phyloP scores from a whole-genome alignment of 2,329 filamentous ascomycete genomes.

The Ophiocordyceps camponoti-leonardi region DNA sequence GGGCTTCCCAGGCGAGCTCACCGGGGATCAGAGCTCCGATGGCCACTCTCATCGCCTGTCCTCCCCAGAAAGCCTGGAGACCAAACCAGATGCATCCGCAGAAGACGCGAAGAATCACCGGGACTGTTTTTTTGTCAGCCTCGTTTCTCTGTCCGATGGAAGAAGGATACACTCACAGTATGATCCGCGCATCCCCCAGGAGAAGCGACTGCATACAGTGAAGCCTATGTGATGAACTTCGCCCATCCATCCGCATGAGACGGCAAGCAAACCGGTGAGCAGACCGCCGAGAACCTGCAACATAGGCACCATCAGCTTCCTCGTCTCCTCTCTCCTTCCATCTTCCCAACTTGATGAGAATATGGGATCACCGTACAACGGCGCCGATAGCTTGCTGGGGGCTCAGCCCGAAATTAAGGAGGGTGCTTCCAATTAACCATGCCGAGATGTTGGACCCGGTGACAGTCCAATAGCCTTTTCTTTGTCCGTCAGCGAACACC shows the following conservation, averaged over 20 bases:
- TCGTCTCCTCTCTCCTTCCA: not conserved
- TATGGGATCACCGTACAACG: too few species aligned
- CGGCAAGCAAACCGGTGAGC: slow-evolving; percentile 6
- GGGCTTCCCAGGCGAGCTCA: not conserved
- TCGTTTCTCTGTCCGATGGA: too few species aligned
- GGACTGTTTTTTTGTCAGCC: not conserved
- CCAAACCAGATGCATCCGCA: slow-evolving; percentile 11
- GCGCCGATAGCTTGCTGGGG: slow-evolving; percentile 10
- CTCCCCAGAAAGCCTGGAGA: slow-evolving; percentile 13
- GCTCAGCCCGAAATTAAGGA: slow-evolving; percentile 10
- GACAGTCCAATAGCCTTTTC: slow-evolving; percentile 8
- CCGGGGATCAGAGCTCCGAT: slow-evolving; percentile 12
- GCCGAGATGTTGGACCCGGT: slow-evolving; percentile 9
- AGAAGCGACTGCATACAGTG: slow-evolving; percentile 18
- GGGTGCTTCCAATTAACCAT: slow-evolving; percentile 9
- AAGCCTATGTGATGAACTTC: slow-evolving; percentile 10
- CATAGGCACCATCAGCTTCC: not conserved
- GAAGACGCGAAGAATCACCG: slow-evolving; percentile 10
- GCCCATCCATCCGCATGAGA: slow-evolving; percentile 8
- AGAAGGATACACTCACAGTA: slow-evolving; percentile 12
- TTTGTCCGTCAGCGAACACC: not conserved
- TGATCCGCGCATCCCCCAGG: slow-evolving; percentile 29
- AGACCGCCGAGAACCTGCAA: slow-evolving; percentile 5
- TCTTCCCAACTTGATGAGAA: not conserved
- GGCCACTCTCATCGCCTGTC: slow-evolving; percentile 11